Evolutionary conservation across 2,329 filamentous ascomycete species (phyloP).

Genomic region (Claviceps sp.): DNA sequence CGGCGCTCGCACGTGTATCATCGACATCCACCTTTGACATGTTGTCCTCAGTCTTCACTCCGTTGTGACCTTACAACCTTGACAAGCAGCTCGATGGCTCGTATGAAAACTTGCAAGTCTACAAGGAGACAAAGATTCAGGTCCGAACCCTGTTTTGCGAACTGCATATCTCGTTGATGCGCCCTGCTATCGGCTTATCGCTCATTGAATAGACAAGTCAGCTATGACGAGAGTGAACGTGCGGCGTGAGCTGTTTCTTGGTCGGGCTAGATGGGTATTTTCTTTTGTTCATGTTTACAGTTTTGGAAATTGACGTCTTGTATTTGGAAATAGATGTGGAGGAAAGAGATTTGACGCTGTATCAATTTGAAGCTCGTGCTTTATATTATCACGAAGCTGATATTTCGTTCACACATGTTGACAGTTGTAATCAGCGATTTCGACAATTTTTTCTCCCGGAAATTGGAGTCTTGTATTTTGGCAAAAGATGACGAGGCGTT

Average conservation of each 20-base stretch:
- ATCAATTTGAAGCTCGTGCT: no score
- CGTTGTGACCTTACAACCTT: no score
- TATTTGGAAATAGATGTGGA: background rate
- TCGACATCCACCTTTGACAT: no score
- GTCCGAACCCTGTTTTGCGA: background rate
- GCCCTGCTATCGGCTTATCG: background rate
- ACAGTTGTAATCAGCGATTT: background rate
- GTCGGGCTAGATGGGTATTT: background rate
- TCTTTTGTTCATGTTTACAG: background rate
- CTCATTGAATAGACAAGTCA: background rate
- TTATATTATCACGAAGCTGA: no score
- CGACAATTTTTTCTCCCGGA: background rate
- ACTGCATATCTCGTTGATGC: background rate
- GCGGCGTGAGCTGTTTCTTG: background rate
- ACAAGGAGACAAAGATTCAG: background rate
- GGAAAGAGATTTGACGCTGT: background rate
- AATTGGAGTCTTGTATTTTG: background rate
- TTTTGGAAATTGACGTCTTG: background rate
- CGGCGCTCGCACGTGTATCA: no score
- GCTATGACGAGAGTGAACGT: background rate
- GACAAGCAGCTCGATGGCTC: slow-evolving; percentile 6
- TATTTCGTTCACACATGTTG: background rate
- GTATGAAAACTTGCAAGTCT: background rate
- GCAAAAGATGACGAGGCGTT: background rate
- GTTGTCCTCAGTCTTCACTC: no score